A percentile compares a stretch with the other conserved stretches of the same genome.
Conservation (phyloP, 768 basidiomycete genomes). For the Piloderma croceum region DNA sequence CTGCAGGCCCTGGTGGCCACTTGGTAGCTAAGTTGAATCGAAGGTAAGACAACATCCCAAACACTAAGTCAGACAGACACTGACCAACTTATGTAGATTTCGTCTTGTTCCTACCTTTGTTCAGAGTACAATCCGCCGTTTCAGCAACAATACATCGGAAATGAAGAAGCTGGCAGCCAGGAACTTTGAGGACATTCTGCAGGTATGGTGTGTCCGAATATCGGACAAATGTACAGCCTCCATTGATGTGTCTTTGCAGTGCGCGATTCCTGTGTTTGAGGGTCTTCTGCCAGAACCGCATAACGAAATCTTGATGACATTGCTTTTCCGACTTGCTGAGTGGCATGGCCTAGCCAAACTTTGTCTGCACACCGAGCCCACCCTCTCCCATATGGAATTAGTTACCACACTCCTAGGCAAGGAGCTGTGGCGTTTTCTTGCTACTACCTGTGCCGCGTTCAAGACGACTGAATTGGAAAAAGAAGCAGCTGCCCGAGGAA, state of each 20-base stretch:
- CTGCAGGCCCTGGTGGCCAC: constrained; percentile 7
- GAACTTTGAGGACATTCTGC: constrained; percentile 40
- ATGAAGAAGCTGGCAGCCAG: constrained; percentile 32
- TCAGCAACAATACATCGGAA: constrained; percentile 28
- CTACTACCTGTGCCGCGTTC: constrained; percentile 20
- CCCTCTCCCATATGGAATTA: constrained; percentile 15
- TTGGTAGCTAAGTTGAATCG: constrained; percentile 19
- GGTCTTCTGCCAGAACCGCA: constrained; percentile 23
- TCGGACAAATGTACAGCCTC: not conserved
- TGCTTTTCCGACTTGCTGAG: constrained; percentile 19
- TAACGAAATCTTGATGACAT: constrained; percentile 12
- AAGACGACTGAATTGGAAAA: constrained; percentile 20
- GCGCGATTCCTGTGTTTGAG: constrained; percentile 27
- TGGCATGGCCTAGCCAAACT: constrained; percentile 35
- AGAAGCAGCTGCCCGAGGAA: constrained; percentile 16
- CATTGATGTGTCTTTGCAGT: constrained; percentile 16
- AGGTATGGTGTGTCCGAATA: constrained; percentile 20
- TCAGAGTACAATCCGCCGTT: constrained; percentile 28
- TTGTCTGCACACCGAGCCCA: constrained; percentile 25
- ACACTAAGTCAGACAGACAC: too few relatives aligned
- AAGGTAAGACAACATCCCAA: too few relatives aligned
- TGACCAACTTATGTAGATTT: constrained; percentile 11
- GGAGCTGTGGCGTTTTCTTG: constrained; percentile 19
- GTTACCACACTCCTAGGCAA: constrained; percentile 12
- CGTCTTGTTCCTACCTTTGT: constrained; percentile 19